These are phyloP conservation scores for Saccharomycopsis malanga DNA, from an alignment of 805 yeast species.

Conservation along the genomic window DNA sequence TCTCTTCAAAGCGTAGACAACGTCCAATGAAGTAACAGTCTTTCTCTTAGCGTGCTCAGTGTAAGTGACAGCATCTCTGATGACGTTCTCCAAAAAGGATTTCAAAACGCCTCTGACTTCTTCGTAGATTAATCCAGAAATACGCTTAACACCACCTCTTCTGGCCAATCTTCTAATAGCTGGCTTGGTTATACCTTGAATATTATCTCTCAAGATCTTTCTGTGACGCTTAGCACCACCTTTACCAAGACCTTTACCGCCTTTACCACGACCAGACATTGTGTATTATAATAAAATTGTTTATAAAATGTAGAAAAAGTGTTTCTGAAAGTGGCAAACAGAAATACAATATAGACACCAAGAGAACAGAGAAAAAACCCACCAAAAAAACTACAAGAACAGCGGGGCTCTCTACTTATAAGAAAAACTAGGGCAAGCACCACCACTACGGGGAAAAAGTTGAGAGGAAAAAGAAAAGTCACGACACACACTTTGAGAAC, in stretches of 20 bases:
- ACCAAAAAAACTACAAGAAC: not conserved
- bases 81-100: constrained; percentile 92
- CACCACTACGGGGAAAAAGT: not conserved
- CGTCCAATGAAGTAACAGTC: constrained; percentile 98
- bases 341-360: too few relatives aligned
- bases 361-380: constrained; percentile 1
- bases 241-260: constrained; percentile 99
- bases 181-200: constrained; percentile 99
- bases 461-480: not conserved
- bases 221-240: constrained; percentile 99
- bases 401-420: constrained; percentile 6
- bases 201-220: constrained; percentile 98
- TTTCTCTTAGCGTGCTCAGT: constrained; percentile 99
- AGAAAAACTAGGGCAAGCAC: constrained; percentile 2
- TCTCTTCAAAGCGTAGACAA: constrained; percentile 98
- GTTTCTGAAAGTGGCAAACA: not conserved
- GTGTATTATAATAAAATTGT: constrained; percentile 23
- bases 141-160: constrained; percentile 99
- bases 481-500: not conserved
- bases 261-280: constrained; percentile 99
- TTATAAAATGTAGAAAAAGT: not conserved
- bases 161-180: constrained; percentile 99
- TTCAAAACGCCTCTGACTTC: constrained; percentile 97
- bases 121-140: constrained; percentile 96
- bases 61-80: constrained; percentile 98